These are phyloP conservation scores for Ogataea populi-albae DNA, from an alignment of 805 yeast species.

Conservation along the genomic window DNA sequence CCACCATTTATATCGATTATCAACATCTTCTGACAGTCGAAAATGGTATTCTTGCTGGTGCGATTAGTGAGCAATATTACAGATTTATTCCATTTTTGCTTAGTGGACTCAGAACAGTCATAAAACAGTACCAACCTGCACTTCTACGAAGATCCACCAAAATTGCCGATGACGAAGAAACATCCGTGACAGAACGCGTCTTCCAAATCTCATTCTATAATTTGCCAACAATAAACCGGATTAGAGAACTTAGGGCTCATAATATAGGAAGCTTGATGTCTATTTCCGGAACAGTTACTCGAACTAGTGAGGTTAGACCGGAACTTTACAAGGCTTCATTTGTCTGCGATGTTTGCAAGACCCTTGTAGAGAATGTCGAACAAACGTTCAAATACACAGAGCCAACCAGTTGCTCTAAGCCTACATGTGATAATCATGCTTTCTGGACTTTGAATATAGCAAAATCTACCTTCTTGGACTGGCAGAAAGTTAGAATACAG, in stretches of 20 bases:
- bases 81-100: conserved; percentile 85
- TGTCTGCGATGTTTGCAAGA: conserved; percentile 84
- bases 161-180: conserved; percentile 36
- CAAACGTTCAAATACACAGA: conserved; percentile 92
- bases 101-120: conserved; percentile 67
- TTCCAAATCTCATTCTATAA: conserved; percentile 89
- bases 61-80: conserved; percentile 87
- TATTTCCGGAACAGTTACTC: conserved; percentile 91
- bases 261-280: conserved; percentile 81
- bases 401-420: conserved; percentile 88
- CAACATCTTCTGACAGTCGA: conserved; percentile 71
- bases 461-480: conserved; percentile 86
- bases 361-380: conserved; percentile 83
- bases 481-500: conserved; percentile 95
- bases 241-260: conserved; percentile 87
- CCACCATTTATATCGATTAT: conserved; percentile 83
- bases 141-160: conserved; percentile 48
- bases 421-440: conserved; percentile 81
- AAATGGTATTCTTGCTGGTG: conserved; percentile 84
- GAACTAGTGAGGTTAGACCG: conserved; percentile 95
- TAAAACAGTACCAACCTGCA: conserved; percentile 73
- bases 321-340: conserved; percentile 85
- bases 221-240: conserved; percentile 75
- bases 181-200: conserved; percentile 60
- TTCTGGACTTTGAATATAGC: conserved; percentile 81